Evolutionary conservation across 176 grass and related monocot species (phyloP).

Genomic region (Oryza glaberrima): DNA sequence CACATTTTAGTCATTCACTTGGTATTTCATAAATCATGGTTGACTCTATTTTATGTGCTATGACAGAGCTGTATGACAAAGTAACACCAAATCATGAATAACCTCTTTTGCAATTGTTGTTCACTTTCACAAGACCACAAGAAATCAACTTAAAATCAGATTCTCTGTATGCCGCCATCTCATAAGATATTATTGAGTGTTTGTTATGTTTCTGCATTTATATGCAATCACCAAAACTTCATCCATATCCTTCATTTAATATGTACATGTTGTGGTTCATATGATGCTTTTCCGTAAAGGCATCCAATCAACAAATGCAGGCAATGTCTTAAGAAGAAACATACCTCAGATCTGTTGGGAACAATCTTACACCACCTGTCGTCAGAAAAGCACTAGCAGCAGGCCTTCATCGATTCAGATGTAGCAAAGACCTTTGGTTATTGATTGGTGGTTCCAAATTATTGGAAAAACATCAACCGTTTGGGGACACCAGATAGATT

Average conservation of each 20-base stretch:
- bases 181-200: not conserved
- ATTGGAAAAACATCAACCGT: not conserved
- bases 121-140: constrained; percentile 14
- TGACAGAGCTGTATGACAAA: not conserved
- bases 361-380: not conserved
- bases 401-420: not conserved
- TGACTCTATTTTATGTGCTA: not conserved
- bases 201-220: not conserved
- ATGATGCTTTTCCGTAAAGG: constrained; percentile 15
- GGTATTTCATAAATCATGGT: not conserved
- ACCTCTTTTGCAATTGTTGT: not conserved
- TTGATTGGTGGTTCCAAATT: not conserved
- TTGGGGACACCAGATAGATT: not conserved
- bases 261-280: constrained; percentile 26
- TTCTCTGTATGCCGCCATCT: not conserved
- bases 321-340: constrained; percentile 9
- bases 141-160: constrained; percentile 16
- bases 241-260: not conserved
- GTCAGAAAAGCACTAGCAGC: not conserved
- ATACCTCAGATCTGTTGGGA: constrained; percentile 25
- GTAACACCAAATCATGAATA: not conserved
- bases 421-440: not conserved
- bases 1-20: constrained; percentile 21
- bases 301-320: constrained; percentile 15
- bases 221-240: not conserved